These are phyloP conservation scores for Kazachstania kunashirensis DNA, from an alignment of 805 yeast genomes.

Conservation along the genomic window DNA sequence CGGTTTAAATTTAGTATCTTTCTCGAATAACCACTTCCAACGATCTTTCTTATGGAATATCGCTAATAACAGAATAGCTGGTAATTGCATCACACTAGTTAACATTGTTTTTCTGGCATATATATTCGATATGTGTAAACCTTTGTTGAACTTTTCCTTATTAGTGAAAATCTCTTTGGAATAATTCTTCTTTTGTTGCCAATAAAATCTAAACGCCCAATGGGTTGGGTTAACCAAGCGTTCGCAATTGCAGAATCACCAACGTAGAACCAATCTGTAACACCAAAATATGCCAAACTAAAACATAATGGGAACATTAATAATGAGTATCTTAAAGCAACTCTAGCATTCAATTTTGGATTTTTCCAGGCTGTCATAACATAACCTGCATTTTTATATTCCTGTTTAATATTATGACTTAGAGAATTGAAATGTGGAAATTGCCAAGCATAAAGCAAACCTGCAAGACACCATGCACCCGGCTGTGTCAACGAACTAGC, in stretches of 20 bases:
- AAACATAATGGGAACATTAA: slow-evolving; percentile 89
- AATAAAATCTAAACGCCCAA: slow-evolving; percentile 76
- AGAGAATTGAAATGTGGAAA: slow-evolving; percentile 95
- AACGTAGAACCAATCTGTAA: slow-evolving; percentile 74
- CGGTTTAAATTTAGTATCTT: slow-evolving; percentile 7
- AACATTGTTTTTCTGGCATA: slow-evolving; percentile 83
- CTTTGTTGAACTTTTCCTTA: slow-evolving; percentile 36
- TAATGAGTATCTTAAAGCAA: slow-evolving; percentile 81
- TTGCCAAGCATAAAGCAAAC: slow-evolving; percentile 91
- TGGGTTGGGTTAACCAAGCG: slow-evolving; percentile 75
- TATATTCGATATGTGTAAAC: slow-evolving; percentile 46
- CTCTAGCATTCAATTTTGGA: slow-evolving; percentile 87
- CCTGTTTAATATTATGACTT: slow-evolving; percentile 78
- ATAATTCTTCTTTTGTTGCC: slow-evolving; percentile 61
- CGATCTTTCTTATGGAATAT: slow-evolving; percentile 93
- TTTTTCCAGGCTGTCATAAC: slow-evolving; percentile 95
- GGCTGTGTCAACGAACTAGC: slow-evolving; percentile 73
- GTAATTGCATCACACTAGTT: slow-evolving; percentile 92
- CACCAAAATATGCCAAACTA: slow-evolving; percentile 66
- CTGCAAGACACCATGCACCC: slow-evolving; percentile 92
- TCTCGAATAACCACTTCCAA: slow-evolving; percentile 65
- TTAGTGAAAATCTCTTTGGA: slow-evolving; percentile 30
- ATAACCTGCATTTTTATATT: slow-evolving; percentile 87
- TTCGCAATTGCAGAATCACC: slow-evolving; percentile 77
- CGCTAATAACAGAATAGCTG: slow-evolving; percentile 79